A percentile compares a stretch with the other conserved stretches of the same genome.
Conservation (phyloP, 768 basidiomycete genomes). For the Termitomyces sp. region DNA sequence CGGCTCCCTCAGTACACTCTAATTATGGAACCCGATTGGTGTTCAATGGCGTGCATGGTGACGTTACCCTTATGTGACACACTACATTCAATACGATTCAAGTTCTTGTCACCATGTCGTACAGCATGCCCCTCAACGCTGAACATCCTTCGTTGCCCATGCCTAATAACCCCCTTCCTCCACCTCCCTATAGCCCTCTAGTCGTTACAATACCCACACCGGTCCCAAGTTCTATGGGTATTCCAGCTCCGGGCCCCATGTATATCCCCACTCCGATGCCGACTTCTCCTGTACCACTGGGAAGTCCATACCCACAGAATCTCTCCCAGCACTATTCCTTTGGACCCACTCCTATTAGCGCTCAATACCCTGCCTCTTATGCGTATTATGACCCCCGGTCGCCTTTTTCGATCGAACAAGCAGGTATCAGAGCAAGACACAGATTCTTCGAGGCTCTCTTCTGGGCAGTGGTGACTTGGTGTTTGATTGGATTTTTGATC, state of each 20-base stretch:
- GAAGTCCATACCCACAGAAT: not conserved
- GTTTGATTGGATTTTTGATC: slow-evolving; percentile 20
- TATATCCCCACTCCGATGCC: not conserved
- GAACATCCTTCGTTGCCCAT: not conserved
- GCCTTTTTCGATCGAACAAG: slow-evolving; percentile 22
- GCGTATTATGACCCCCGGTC: slow-evolving; percentile 35
- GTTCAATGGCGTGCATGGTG: not conserved
- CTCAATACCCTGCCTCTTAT: slow-evolving; percentile 31
- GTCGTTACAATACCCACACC: not conserved
- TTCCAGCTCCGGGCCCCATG: not conserved
- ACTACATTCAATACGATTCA: no score
- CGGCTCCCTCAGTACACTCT: no score
- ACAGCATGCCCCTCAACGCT: not conserved
- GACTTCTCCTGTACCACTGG: slow-evolving; percentile 2
- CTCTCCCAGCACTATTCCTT: slow-evolving; percentile 21
- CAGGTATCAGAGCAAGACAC: slow-evolving; percentile 32
- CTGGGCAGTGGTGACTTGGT: slow-evolving; percentile 11
- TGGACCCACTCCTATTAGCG: slow-evolving; percentile 35
- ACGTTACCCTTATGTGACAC: not conserved
- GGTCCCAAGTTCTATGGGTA: not conserved
- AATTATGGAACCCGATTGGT: no score
- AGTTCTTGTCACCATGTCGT: not conserved
- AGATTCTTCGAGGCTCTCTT: slow-evolving; percentile 26
- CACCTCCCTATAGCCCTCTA: slow-evolving; percentile 3
- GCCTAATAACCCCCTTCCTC: not conserved